Conservation (phyloP, 2,329 filamentous ascomycete species). For the Neopestalotiopsis sp. region DNA sequence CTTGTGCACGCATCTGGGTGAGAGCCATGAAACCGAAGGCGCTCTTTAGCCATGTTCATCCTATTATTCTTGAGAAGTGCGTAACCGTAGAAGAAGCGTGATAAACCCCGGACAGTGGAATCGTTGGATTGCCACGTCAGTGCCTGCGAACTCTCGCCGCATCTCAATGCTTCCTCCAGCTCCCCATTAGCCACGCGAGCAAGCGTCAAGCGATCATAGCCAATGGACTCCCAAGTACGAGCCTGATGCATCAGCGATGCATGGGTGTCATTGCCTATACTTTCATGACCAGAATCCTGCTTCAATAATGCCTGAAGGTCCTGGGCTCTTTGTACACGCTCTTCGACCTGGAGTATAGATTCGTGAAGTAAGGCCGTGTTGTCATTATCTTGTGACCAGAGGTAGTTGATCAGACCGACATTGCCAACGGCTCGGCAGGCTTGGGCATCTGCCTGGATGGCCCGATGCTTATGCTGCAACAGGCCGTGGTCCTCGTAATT, state of each 20-base stretch:
- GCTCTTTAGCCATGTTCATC: background rate
- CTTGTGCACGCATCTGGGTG: background rate
- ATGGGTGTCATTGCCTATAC: background rate
- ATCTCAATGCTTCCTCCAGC: background rate
- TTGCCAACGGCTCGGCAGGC: slow-evolving; percentile 8
- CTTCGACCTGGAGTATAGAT: background rate
- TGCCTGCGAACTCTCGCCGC: background rate
- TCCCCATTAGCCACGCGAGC: background rate
- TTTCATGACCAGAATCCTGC: background rate
- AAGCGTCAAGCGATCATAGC: background rate
- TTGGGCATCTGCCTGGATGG: background rate
- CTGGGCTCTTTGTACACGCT: background rate
- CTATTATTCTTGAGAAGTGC: background rate
- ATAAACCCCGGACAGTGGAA: slow-evolving; percentile 1
- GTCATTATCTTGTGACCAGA: background rate
- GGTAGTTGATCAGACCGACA: background rate
- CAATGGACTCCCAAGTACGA: slow-evolving; percentile 1
- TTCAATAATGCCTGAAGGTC: background rate
- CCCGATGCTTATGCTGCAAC: background rate
- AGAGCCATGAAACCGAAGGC: background rate
- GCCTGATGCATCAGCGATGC: background rate
- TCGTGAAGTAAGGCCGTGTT: background rate
- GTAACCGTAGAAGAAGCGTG: slow-evolving; percentile 9
- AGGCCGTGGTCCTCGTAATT: background rate
- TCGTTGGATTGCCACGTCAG: background rate